Base-by-base conservation (phyloP, 1,139 yeast genomes). In the Martiniozyma asiatica region DNA sequence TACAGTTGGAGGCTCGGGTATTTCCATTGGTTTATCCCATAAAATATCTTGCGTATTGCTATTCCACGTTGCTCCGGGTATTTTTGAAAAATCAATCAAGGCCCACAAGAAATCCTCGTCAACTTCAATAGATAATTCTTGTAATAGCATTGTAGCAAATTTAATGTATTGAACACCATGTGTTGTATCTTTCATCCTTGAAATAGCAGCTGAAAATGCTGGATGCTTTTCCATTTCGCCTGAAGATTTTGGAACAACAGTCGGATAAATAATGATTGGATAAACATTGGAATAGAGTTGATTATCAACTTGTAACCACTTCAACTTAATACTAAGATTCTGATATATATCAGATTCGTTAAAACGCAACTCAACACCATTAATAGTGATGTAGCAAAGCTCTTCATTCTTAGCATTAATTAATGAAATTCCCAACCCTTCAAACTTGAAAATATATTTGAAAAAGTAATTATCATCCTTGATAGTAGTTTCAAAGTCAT, bases 251-350 rank as follows among this genome's bases (percentile, higher is more conserved):
- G 96, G 94, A 28, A 92, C 71, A 8, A 84, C 85, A 7, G 87
- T 77, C 2, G 99, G 99, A 50, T 82, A 92, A n/a, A 89, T 46
- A 14, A 89, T 63, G 34, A 87, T 89, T 6, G 96, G 97, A 56
- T 71, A 89, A 3, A 79, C 69, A 8, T 94, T 82, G 1, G 95
- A 94, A 51, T 74, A 82, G 25, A 89, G 56, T 48, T 85, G 95
- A 47, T 92, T 89, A 51, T 92, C 98, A 32, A 87, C 65, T 52
- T 92, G 99, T 25, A 89, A 61, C 98, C 98, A 92, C 48, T 87
- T 87, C 46, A 87, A 56, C 47, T 85, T 85, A 53, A 78, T 59
- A 40, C 92, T 75, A 32, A 80, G 48, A 17, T 81, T 81, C 50
- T 85, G 94, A 44, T 81, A 82, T 16, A 82, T 55, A 29, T 84